Base-by-base conservation (phyloP, 2,329 filamentous ascomycete species). In the Cephalotrichum gorgonifer region DNA sequence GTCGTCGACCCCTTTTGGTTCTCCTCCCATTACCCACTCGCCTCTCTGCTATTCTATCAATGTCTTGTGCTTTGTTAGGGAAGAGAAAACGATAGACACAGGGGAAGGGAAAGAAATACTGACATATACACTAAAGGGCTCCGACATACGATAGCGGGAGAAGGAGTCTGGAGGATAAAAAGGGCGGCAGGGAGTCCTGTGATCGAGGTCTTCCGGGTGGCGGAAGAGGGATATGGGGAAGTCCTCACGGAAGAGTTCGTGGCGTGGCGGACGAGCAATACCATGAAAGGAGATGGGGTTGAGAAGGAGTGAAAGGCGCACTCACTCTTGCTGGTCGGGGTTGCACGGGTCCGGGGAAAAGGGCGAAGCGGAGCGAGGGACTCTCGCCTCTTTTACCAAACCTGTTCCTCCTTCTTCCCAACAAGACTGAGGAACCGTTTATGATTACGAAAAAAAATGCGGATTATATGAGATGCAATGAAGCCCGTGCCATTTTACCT, bases 131-230 rank as follows among this genome's bases (percentile, higher is more conserved):
- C n/a, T n/a, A n/a, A 39, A 88, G 85, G 84, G 72, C 63, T 85
- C 60, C 73, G 80, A 52, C 75, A 76, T 39, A 73, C 72, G 1
- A 79, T 83, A 20, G 79, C 73, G 17, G 85, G 87, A 44, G 77
- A 81, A 35, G 88, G 88, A 0, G 82, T 94, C 2, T 97, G 88
- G 85, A 79, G 83, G 53, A 87, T 98, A 58, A 72, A 79, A 44
- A 78, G 88, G 51, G 70, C 65, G 48, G 78, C 84, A 48, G 77
- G 78, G 35, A 76, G 78, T 1, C 71, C 77, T 2, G 64, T 68
- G 6, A 85, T 97, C 52, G 85, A 93, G 56, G 76, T 95, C 1
- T 85, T 78, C 64, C 81, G 78, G 59, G 68, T 89, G 4, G 79
- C 87, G 56, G 85, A 88, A 54, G 78, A 77, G 1, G 88, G 88